Evolutionary conservation across 495 filamentous ascomycete genomes (phyloP).

Genomic region (Talaromyces nanjingensis): DNA sequence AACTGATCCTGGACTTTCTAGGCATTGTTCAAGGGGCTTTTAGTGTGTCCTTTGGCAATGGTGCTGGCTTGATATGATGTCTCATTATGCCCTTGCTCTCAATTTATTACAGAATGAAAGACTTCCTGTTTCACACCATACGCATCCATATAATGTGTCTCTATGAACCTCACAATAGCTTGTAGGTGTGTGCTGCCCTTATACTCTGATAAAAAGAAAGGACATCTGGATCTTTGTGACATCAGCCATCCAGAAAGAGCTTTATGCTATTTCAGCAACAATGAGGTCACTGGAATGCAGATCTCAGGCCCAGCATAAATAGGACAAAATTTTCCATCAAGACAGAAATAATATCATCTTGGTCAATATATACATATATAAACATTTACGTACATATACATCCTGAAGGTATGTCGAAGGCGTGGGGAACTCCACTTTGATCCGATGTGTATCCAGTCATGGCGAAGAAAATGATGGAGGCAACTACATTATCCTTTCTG

Average conservation of each 20-base stretch:
- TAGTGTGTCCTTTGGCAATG: no score
- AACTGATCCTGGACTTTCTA: no score
- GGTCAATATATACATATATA: background rate
- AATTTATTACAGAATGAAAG: background rate
- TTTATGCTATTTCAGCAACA: background rate
- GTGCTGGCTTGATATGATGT: background rate
- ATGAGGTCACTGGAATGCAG: background rate
- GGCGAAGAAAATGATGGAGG: background rate
- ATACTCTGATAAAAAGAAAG: background rate
- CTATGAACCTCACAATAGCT: no score
- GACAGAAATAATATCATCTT: no score
- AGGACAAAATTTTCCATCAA: background rate
- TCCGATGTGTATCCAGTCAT: background rate
- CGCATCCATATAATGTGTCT: background rate
- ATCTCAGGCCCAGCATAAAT: background rate
- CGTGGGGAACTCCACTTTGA: background rate
- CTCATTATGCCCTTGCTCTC: background rate
- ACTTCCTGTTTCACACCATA: background rate
- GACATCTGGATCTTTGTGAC: background rate
- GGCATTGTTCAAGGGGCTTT: no score
- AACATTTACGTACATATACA: background rate
- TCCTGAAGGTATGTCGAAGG: background rate
- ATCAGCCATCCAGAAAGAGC: background rate
- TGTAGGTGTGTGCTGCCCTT: background rate
- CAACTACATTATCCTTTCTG: background rate